A percentile compares a stretch with the other conserved stretches of the same genome.
Evolutionary conservation across 371 early-diverging fungal species (phyloP).

Genomic region (Mortierella sp.): DNA sequence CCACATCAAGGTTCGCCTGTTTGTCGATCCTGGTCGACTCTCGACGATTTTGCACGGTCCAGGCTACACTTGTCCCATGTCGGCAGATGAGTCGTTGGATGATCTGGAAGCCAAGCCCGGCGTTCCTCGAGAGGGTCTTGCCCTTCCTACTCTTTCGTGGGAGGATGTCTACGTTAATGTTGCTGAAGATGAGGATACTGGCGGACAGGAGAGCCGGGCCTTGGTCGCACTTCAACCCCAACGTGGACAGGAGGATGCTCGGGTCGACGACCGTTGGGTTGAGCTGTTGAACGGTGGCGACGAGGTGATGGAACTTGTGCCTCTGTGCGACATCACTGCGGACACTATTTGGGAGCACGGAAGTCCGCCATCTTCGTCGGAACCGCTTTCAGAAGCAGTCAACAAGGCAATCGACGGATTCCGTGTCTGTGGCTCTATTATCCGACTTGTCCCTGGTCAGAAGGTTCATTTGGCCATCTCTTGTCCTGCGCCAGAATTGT

Average conservation of each 20-base stretch:
- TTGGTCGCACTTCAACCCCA: slow-evolving; percentile 31
- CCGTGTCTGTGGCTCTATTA: slow-evolving; percentile 54
- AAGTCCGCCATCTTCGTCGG: background rate
- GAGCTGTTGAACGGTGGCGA: slow-evolving; percentile 66
- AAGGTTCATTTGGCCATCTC: slow-evolving; percentile 70
- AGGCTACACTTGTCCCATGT: slow-evolving; percentile 46
- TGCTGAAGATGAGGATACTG: slow-evolving; percentile 22
- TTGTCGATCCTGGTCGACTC: slow-evolving; percentile 70
- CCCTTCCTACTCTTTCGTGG: slow-evolving; percentile 47
- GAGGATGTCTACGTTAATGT: slow-evolving; percentile 55
- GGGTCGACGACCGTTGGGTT: slow-evolving; percentile 63
- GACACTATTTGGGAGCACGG: slow-evolving; percentile 57
- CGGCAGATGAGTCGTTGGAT: slow-evolving; percentile 34
- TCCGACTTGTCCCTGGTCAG: slow-evolving; percentile 67
- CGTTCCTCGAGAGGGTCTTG: slow-evolving; percentile 40
- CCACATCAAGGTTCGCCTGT: slow-evolving; percentile 75
- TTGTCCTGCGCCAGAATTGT: slow-evolving; percentile 70
- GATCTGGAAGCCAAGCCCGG: slow-evolving; percentile 40
- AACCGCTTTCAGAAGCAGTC: background rate
- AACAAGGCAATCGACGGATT: slow-evolving; percentile 32
- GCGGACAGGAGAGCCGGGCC: background rate
- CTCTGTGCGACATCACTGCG: slow-evolving; percentile 67
- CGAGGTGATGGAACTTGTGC: slow-evolving; percentile 69
- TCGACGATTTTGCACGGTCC: slow-evolving; percentile 29
- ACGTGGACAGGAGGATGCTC: slow-evolving; percentile 44